phyloP scores from a whole-genome alignment of 2,329 filamentous ascomycete genomes.

The Cladosporium phlei region DNA sequence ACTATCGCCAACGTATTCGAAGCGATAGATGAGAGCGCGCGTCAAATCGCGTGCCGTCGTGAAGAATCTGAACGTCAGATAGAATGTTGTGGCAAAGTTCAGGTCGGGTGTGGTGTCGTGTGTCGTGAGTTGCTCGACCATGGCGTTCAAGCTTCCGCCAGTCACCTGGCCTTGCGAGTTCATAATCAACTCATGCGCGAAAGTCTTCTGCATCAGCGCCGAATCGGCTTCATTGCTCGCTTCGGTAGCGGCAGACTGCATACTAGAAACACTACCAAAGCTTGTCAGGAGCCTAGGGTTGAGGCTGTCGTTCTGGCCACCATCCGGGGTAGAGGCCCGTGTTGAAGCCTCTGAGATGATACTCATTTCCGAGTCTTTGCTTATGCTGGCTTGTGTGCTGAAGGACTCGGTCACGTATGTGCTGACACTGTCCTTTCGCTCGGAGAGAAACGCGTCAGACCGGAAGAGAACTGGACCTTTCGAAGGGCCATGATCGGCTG shows the following conservation, averaged over 20 bases:
- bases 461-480: slow-evolving; percentile 15
- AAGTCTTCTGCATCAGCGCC: slow-evolving; percentile 85
- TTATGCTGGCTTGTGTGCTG: slow-evolving; percentile 68
- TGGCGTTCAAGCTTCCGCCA: slow-evolving; percentile 80
- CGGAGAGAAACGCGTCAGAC: slow-evolving; percentile 17
- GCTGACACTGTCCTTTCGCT: slow-evolving; percentile 62
- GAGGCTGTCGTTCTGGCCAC: slow-evolving; percentile 44
- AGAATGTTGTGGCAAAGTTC: slow-evolving; percentile 89
- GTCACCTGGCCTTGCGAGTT: slow-evolving; percentile 95
- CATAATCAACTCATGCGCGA: slow-evolving; percentile 81
- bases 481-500: slow-evolving; percentile 5
- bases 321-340: slow-evolving; percentile 79
- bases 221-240: slow-evolving; percentile 76
- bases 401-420: slow-evolving; percentile 73
- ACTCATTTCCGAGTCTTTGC: slow-evolving; percentile 74
- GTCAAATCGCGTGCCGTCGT: slow-evolving; percentile 75
- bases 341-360: slow-evolving; percentile 78
- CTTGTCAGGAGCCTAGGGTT: slow-evolving; percentile 59
- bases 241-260: slow-evolving; percentile 62
- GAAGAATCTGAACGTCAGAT: slow-evolving; percentile 92
- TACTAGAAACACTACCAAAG: slow-evolving; percentile 59
- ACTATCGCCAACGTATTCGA: slow-evolving; percentile 82
- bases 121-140: slow-evolving; percentile 91
- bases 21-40: slow-evolving; percentile 79
- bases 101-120: slow-evolving; percentile 90